phyloP scores from a whole-genome alignment of 768 basidiomycete genomes.

The Coprinopsis sp. region DNA sequence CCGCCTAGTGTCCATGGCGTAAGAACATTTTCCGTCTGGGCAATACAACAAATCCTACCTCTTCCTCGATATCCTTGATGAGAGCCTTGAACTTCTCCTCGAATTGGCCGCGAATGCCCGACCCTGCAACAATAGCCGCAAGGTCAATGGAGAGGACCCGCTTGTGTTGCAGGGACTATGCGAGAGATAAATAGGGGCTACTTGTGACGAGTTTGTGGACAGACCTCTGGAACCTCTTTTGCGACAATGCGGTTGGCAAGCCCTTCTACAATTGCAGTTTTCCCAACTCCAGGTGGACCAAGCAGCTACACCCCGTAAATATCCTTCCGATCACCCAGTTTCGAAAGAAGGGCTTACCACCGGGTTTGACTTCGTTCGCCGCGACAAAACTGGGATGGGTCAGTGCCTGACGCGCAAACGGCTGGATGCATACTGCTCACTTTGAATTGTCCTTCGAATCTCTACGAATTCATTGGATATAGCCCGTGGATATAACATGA shows the following conservation, averaged over 20 bases:
- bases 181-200: not conserved
- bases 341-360: conserved; percentile 46
- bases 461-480: conserved; percentile 34
- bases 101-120: conserved; percentile 88
- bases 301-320: conserved; percentile 46
- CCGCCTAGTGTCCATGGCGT: conserved; percentile 34
- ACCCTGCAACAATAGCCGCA: conserved; percentile 80
- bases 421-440: conserved; percentile 34
- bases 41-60: conserved; percentile 39
- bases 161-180: conserved; percentile 78
- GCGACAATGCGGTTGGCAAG: conserved; percentile 82
- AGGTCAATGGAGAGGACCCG: conserved; percentile 86
- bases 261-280: conserved; percentile 90
- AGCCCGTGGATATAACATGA: not conserved
- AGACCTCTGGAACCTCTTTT: conserved; percentile 87
- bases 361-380: conserved; percentile 89
- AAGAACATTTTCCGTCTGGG: conserved; percentile 6
- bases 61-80: conserved; percentile 85
- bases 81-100: conserved; percentile 92
- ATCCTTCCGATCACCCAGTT: not conserved
- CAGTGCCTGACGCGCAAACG: not conserved
- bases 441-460: conserved; percentile 88
- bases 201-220: conserved; percentile 11
- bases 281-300: conserved; percentile 86
- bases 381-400: conserved; percentile 58